Base-by-base conservation (phyloP, 2,329 filamentous ascomycete genomes). In the Exophiala spinifera region DNA sequence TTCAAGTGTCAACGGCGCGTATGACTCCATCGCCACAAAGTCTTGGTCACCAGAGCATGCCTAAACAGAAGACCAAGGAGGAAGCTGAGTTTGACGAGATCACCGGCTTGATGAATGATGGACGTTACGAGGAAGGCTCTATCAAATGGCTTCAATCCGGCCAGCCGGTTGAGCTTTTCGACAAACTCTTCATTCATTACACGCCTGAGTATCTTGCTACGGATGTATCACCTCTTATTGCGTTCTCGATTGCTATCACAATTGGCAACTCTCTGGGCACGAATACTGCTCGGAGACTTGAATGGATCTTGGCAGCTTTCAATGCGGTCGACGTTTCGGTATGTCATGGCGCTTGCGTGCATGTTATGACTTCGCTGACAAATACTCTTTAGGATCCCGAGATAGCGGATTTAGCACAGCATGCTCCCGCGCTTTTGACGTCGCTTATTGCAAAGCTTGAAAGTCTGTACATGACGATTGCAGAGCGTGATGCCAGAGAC, bases 241-340 rank as follows among this genome's bases (percentile, higher is more conserved):
- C 77, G 20, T 75, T 86, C 39, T 84, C 82, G 2, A 81, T 84
- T 21, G 80, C 79, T 49, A 81, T 82, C 19, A 82, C 83, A n/a
- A 79, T 85, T 21, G 83, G 81, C 1, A 76, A 78, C 2, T 75
- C 76, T 42, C 70, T 85, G 53, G 72, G 78, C 25, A 78, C 76
- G 8, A 78, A 82, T 57, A 66, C 80, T 21, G 64, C 70, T 31
- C 73, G 80, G 65, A 80, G 83, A 53, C 74, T 86, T 13, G 68
- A 75, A 19, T 86, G 83, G 83, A 73, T 86, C 21, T 75, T 79
- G 46, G 72, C 75, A 47, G 79, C 82, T 10, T 71, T 86, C 51
- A 69, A 72, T 57, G 75, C 73, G 46, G 76, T 85, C 49, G 74
- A 85, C 63, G 71, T 78, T 13, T 70, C 66, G 57, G 80, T 82